These are phyloP conservation scores for Lactifluus volemus DNA, from an alignment of 768 basidiomycete genomes.

Conservation along the genomic window DNA sequence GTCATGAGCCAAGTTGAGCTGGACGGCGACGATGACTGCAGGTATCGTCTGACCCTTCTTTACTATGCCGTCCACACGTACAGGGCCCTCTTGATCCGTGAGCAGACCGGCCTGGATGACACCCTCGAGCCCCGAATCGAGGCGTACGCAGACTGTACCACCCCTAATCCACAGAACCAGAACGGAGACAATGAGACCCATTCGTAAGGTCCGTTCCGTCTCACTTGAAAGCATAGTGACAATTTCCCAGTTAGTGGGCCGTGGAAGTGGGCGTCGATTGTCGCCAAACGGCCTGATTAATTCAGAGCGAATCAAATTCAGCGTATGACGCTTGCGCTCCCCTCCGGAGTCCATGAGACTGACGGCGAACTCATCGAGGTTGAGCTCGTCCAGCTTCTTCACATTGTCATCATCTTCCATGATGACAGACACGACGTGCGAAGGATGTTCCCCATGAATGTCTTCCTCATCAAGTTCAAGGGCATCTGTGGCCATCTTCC, in stretches of 20 bases:
- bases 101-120: constrained; percentile 55
- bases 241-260: constrained; percentile 69
- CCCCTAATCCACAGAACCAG: constrained; percentile 49
- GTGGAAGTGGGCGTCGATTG: constrained; percentile 51
- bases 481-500: constrained; percentile 97
- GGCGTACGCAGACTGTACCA: constrained; percentile 50
- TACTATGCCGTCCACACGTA: constrained; percentile 35
- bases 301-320: constrained; percentile 85
- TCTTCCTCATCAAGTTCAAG: constrained; percentile 98
- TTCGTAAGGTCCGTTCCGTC: constrained; percentile 63
- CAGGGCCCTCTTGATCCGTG: constrained; percentile 35
- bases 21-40: constrained; percentile 68
- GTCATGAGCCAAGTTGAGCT: constrained; percentile 50
- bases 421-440: constrained; percentile 76
- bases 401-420: constrained; percentile 76
- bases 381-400: constrained; percentile 80
- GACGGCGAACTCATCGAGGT: constrained; percentile 92
- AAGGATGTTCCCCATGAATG: constrained; percentile 84
- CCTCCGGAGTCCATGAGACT: constrained; percentile 79
- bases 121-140: constrained; percentile 94
- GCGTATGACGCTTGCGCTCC: constrained; percentile 80
- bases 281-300: constrained; percentile 76
- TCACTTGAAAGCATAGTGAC: constrained; percentile 96
- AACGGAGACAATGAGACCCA: constrained; percentile 77
- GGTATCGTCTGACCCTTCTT: constrained; percentile 75